These are phyloP conservation scores for Chlamydomonas eustigma DNA, from an alignment of 139 green algal species.

Conservation along the genomic window DNA sequence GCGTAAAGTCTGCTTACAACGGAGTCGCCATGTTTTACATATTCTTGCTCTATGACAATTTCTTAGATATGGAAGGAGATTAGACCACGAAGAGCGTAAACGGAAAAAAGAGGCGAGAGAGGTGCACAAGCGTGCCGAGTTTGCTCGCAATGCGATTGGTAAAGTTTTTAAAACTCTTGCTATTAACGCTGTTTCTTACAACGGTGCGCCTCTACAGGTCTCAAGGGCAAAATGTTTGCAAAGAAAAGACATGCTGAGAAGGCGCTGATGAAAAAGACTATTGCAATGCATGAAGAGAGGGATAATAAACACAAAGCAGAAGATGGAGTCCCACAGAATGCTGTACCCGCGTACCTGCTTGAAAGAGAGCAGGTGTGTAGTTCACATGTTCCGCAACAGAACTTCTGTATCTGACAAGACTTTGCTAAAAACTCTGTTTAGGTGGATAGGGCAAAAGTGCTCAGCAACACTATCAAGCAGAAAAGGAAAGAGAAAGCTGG, in stretches of 20 bases:
- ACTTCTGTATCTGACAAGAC: too few relatives aligned
- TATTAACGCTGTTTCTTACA: too few relatives aligned
- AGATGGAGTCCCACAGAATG: slow-evolving; percentile 77
- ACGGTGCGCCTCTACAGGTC: slow-evolving; percentile 47
- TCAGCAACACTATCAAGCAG: slow-evolving; percentile 99
- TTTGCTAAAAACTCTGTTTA: too few relatives aligned
- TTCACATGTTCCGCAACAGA: too few relatives aligned
- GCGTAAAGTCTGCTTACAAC: not conserved
- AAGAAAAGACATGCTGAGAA: slow-evolving; percentile 98
- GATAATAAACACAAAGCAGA: slow-evolving; percentile 91
- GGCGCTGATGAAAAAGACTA: slow-evolving; percentile 97
- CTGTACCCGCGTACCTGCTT: slow-evolving; percentile 95
- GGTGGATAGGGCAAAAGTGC: slow-evolving; percentile 93
- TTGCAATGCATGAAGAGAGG: slow-evolving; percentile 95
- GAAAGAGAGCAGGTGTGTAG: slow-evolving; percentile 97
- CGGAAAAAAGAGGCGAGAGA: slow-evolving; percentile 92
- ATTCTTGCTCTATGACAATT: not conserved
- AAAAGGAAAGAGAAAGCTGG: slow-evolving; percentile 99
- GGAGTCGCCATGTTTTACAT: not conserved
- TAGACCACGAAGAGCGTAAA: slow-evolving; percentile 87
- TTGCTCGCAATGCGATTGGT: slow-evolving; percentile 79
- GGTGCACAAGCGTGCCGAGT: slow-evolving; percentile 82
- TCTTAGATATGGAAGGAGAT: slow-evolving; percentile 9
- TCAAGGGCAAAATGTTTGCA: slow-evolving; percentile 97
- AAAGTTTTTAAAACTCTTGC: too few relatives aligned